Percentiles rank a stretch among this genome's conserved stretches.
These are phyloP conservation scores for Penicillium goetzii DNA, from an alignment of 495 filamentous ascomycete genomes.

Conservation along the genomic window DNA sequence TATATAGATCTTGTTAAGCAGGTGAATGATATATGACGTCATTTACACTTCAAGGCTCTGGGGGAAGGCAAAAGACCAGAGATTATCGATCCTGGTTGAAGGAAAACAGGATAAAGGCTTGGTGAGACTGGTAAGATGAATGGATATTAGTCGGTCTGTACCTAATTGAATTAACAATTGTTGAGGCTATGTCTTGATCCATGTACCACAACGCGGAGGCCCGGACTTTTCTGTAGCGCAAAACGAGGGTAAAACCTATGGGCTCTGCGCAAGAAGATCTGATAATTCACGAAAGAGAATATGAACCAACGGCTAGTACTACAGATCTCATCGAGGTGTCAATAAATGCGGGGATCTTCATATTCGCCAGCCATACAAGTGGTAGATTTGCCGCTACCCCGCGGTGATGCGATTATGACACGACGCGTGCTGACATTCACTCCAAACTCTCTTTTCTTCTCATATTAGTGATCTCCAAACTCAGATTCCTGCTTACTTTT, in stretches of 20 bases:
- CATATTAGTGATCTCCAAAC: neutral
- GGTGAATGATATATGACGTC: neutral
- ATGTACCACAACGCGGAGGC: neutral
- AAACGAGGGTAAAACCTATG: neutral
- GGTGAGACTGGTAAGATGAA: too few species aligned
- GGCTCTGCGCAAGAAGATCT: neutral
- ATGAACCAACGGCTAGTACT: neutral
- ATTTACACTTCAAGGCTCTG: neutral
- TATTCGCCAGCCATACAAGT: neutral
- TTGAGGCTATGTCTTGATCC: neutral
- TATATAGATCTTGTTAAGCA: slow-evolving; percentile 2
- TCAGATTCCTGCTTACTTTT: too few species aligned
- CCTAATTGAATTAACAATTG: neutral
- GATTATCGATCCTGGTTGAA: neutral
- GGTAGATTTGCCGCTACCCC: neutral
- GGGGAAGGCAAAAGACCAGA: neutral
- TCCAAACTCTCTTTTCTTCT: neutral
- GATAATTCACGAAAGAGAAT: neutral
- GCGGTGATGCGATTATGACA: slow-evolving; percentile 9
- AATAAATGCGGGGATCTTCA: neutral
- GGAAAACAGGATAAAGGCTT: neutral
- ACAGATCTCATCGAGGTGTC: neutral
- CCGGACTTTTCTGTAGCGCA: neutral
- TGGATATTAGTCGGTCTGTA: too few species aligned
- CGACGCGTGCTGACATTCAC: neutral